These are phyloP conservation scores for Endogone sp. DNA, from an alignment of 192 early-diverging fungal species.

Conservation along the genomic window DNA sequence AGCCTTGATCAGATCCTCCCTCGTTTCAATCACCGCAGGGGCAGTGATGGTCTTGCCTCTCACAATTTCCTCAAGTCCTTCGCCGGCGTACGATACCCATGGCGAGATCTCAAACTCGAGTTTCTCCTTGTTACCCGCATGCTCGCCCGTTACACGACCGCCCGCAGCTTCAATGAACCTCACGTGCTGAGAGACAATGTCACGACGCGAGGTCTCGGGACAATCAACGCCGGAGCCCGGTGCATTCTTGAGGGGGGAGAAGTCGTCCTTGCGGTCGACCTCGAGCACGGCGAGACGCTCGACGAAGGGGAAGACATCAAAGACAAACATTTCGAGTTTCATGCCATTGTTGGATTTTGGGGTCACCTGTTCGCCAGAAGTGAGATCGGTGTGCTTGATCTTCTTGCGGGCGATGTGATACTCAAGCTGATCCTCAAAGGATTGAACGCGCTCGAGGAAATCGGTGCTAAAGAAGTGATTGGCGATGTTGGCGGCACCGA, in stretches of 20 bases:
- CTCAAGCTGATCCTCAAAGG: slow-evolving; percentile 80
- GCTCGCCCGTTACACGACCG: slow-evolving; percentile 52
- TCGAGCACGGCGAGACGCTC: slow-evolving; percentile 90
- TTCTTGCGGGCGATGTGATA: slow-evolving; percentile 99
- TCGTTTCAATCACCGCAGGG: slow-evolving; percentile 45
- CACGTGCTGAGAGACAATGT: slow-evolving; percentile 84
- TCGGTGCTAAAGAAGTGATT: slow-evolving; percentile 97
- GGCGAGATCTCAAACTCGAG: slow-evolving; percentile 82
- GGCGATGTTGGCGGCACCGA: slow-evolving; percentile 95
- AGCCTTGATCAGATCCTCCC: slow-evolving; percentile 21
- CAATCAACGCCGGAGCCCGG: slow-evolving; percentile 83
- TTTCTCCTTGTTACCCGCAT: slow-evolving; percentile 29
- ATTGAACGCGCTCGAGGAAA: slow-evolving; percentile 83
- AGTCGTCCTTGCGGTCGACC: slow-evolving; percentile 90
- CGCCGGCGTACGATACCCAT: slow-evolving; percentile 88
- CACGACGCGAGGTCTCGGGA: slow-evolving; percentile 89
- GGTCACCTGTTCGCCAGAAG: slow-evolving; percentile 60
- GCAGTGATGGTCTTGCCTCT: slow-evolving; percentile 64
- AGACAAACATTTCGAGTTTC: slow-evolving; percentile 99
- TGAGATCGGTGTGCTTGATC: slow-evolving; percentile 87
- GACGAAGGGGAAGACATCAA: slow-evolving; percentile 96
- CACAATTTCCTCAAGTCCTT: slow-evolving; percentile 76
- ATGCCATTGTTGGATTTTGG: slow-evolving; percentile 91
- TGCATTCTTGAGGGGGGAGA: slow-evolving; percentile 97
- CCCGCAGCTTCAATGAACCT: slow-evolving; percentile 86